These are phyloP conservation scores for Parietichytrium sp. DNA, from an alignment of 108 stramenopile species.

Conservation along the genomic window DNA sequence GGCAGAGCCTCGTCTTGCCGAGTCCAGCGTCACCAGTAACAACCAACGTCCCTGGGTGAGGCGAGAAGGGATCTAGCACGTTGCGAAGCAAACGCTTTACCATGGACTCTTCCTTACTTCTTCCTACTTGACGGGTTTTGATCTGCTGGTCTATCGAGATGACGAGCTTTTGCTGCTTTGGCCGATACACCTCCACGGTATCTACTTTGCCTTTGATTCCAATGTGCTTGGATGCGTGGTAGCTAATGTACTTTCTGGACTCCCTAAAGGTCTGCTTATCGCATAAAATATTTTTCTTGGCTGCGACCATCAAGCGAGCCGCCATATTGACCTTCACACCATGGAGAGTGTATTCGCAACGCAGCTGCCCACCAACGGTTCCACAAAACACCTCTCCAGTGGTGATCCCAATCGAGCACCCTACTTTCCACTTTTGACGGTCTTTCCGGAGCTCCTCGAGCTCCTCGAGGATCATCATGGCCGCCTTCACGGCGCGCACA, in stretches of 20 bases:
- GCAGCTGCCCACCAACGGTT: conserved; percentile 48
- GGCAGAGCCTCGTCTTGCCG: conserved; percentile 22
- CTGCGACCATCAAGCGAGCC: conserved; percentile 55
- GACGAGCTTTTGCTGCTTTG: background rate
- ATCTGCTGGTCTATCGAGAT: background rate
- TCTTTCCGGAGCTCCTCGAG: conserved; percentile 45
- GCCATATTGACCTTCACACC: conserved; percentile 57
- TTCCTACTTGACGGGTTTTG: background rate
- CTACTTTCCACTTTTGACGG: conserved; percentile 35
- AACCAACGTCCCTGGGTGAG: background rate
- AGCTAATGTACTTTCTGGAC: background rate
- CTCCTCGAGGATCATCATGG: conserved; percentile 46
- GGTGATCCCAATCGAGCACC: conserved; percentile 47
- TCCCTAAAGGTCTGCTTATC: background rate
- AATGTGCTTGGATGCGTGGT: background rate
- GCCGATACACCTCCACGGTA: background rate
- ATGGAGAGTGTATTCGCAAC: conserved; percentile 58
- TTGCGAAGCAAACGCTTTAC: background rate
- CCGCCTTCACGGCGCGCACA: conserved; percentile 53
- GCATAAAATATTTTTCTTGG: background rate
- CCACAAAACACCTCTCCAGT: conserved; percentile 57
- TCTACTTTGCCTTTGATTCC: conserved; percentile 10
- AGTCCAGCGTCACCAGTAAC: conserved; percentile 6
- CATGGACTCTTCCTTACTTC: background rate
- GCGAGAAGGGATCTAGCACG: background rate